Conservation (phyloP, 2,329 filamentous ascomycete species). For the Aureobasidium uvarum region DNA sequence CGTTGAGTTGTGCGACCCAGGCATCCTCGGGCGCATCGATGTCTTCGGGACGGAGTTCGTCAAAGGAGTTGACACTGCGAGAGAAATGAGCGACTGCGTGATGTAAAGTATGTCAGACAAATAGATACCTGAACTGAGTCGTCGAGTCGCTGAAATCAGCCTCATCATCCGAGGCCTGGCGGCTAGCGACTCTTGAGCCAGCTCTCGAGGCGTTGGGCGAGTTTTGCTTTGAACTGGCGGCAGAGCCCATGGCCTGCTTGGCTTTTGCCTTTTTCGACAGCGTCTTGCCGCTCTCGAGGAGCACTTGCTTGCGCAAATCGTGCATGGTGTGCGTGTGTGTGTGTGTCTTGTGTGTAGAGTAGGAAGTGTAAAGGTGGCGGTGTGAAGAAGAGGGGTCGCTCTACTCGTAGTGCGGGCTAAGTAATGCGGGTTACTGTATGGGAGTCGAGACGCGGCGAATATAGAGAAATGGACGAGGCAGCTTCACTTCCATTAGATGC, state of each 20-base stretch:
- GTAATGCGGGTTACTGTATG: conserved; percentile 13
- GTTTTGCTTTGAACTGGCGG: conserved; percentile 57
- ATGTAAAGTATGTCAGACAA: background rate
- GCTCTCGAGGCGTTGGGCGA: conserved; percentile 59
- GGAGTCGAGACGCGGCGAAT: conserved; percentile 18
- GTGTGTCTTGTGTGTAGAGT: background rate
- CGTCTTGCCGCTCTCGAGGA: conserved; percentile 71
- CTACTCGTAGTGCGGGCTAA: conserved; percentile 3
- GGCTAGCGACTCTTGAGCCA: conserved; percentile 60
- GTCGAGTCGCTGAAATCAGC: conserved; percentile 57
- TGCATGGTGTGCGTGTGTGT: conserved; percentile 40
- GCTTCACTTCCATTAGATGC: conserved; percentile 24
- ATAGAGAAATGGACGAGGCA: conserved; percentile 11
- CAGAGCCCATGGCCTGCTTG: conserved; percentile 50
- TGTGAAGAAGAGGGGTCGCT: conserved; percentile 17
- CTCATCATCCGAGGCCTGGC: conserved; percentile 63
- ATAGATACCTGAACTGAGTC: conserved; percentile 55
- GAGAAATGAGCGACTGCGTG: background rate
- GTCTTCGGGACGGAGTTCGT: conserved; percentile 59
- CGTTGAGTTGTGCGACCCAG: conserved; percentile 62
- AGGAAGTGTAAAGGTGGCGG: background rate
- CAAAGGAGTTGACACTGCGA: conserved; percentile 62
- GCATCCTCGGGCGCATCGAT: conserved; percentile 50
- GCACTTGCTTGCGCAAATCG: conserved; percentile 61
- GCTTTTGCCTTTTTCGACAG: conserved; percentile 65